Evolutionary conservation across 176 grass and related monocot genomes (phyloP), one percentile per base, ranked within the genome.

Genomic region (Oryza nivara): DNA sequence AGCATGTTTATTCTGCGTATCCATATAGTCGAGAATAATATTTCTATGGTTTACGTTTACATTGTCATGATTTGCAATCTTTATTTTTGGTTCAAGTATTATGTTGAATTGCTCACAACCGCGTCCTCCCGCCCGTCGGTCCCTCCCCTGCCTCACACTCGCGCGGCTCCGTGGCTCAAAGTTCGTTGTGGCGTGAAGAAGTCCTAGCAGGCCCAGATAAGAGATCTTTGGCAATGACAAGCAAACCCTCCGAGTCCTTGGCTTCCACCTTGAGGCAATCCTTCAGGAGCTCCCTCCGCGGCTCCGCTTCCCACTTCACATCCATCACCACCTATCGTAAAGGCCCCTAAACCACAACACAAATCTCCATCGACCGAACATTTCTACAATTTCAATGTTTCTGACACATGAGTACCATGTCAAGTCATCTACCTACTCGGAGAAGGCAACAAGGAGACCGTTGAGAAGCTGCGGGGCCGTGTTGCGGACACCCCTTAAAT

Each of bases 261-360:
- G 89, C 80, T 56, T 91, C 89, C n/a, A 94, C 75, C 68, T 99
- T 84, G 25, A 96, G 74, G 65, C 91, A 96, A 77, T 99, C 93
- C 84, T 90, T 96, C 11, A 99, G 73, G 68, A 96, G 82, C 45
- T 79, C 89, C 32, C 96, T 99, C 96, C 30, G 30, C 30, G 30
- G 30, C 74, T 90, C 91, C 34, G 90, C 89, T 77, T 99, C 96
- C 85, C 87, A 89, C 80, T 94, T 89, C 56, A 99, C 44, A 71
- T 87, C 88, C 89, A 92, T 84, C 23, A 99, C 28, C 72, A 91
- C 82, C 69, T 94, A 89, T 83, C 91, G 87, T 73, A 94, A 84
- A 19, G 96, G 89, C 3, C 96, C 93, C 96, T 99, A 82, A 96
- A 99, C 67, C 26, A 34, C 13, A 84, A 13, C 0, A 32, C 3